Percentiles rank a stretch among this genome's conserved stretches.
phyloP scores from a whole-genome alignment of 139 green algal species.

The Ettlia oleoabundans region DNA sequence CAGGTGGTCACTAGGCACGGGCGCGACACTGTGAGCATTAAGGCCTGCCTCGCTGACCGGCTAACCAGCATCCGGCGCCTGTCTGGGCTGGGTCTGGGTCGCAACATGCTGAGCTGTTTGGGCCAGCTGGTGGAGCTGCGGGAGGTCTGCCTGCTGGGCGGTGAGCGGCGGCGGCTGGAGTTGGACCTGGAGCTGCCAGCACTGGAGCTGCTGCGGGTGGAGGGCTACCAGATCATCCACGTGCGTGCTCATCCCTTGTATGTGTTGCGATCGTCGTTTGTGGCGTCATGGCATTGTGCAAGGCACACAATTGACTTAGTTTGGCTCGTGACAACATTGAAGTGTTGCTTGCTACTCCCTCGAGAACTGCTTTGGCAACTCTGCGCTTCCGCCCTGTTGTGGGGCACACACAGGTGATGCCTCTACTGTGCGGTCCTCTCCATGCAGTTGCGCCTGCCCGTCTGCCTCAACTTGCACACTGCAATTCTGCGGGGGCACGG shows the following conservation, averaged over 20 bases:
- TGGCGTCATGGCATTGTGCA: too few relatives aligned
- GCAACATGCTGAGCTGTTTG: conserved; percentile 1
- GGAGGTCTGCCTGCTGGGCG: conserved; percentile 14
- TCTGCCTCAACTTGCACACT: conserved; percentile 28
- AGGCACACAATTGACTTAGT: too few relatives aligned
- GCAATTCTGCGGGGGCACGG: conserved; percentile 19
- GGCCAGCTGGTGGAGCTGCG: background rate
- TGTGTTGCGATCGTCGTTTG: too few relatives aligned
- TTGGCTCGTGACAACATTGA: background rate
- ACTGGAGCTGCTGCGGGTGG: conserved; percentile 4
- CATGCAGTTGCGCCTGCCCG: conserved; percentile 24
- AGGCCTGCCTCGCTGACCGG: conserved; percentile 20
- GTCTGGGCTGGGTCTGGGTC: conserved; percentile 4
- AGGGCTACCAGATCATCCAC: conserved; percentile 19
- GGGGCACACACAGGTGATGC: too few relatives aligned
- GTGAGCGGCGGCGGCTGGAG: conserved; percentile 22
- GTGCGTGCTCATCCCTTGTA: too few relatives aligned
- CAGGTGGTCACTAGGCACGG: conserved; percentile 11
- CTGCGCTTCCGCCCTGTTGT: too few relatives aligned
- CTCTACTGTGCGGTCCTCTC: background rate
- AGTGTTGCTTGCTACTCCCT: background rate
- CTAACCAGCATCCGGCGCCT: conserved; percentile 10
- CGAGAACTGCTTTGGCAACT: too few relatives aligned
- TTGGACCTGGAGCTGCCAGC: conserved; percentile 20
- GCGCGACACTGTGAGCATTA: background rate